Base-by-base conservation (phyloP, 2,329 filamentous ascomycete genomes). In the Cordyceps militaris region DNA sequence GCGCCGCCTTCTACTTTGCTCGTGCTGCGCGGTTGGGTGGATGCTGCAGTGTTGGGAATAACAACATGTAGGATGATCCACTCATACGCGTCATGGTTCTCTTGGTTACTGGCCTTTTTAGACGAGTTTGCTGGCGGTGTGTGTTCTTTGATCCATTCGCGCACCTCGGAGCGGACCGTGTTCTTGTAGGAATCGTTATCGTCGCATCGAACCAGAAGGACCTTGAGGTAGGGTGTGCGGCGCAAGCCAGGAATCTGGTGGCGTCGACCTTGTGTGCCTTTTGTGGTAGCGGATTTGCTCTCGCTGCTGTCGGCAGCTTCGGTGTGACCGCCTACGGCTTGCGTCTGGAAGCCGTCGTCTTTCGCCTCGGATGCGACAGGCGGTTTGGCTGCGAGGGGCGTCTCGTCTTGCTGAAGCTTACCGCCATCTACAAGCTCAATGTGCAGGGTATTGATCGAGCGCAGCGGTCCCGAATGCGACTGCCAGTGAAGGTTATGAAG, bases 401-500 rank as follows among this genome's bases (percentile, higher is more conserved):
- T 63, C 62, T 77, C 66, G 74, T 84, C 70, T 66, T 77, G 28
- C 14, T 47, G 36, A 8, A 44, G 23, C 16, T 32, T 72, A 66
- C 74, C 77, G 71, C 82, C 76, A 8, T 86, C 81, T n/a, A 92
- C 78, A 59, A 97, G 85, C 61, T 96, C 91, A 66, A 97, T 84
- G 67, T 97, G 91, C 42, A 99, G 83, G 13, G 91, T 92, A 67
- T 91, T 88, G 70, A 99, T 99, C 14, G 94, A 97, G 63, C 94
- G 88, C 36, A 97, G 76, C 2, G 94, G 94, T 0, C 94, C 88
- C 28, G 88, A 87, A 61, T 95, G 90, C 14, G 94, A 96, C 71
- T 97, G 95, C 94, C 94, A 99, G 69, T 97, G 91, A 47, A 99
- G 84, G 67, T 97, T 95, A 62, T 86, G 88, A 38, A 99, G 79